phyloP scores from a whole-genome alignment of 495 filamentous ascomycete genomes.

The Penicillium salamii region DNA sequence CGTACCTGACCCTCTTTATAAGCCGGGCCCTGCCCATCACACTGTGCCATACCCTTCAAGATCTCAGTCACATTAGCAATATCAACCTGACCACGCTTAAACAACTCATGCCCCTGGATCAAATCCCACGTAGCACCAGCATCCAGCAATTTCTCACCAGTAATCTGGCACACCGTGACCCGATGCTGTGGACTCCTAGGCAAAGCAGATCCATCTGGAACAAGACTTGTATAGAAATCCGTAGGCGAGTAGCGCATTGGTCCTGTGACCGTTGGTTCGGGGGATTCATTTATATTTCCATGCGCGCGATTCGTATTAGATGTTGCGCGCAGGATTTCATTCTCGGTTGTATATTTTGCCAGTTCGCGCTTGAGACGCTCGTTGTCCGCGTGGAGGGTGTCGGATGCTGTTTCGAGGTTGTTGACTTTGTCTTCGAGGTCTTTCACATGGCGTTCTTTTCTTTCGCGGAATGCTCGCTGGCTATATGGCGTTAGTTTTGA shows the following conservation, averaged over 20 bases:
- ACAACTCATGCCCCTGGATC: slow-evolving; percentile 80
- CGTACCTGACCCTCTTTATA: slow-evolving; percentile 76
- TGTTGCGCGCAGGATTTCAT: slow-evolving; percentile 89
- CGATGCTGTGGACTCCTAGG: slow-evolving; percentile 58
- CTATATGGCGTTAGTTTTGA: slow-evolving; percentile 37
- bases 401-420: slow-evolving; percentile 60
- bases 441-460: slow-evolving; percentile 90
- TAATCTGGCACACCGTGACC: slow-evolving; percentile 59
- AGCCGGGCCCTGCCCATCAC: slow-evolving; percentile 86
- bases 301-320: slow-evolving; percentile 31
- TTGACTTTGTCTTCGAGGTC: slow-evolving; percentile 87
- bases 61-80: slow-evolving; percentile 73
- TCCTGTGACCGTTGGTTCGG: slow-evolving; percentile 48
- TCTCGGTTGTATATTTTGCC: slow-evolving; percentile 78
- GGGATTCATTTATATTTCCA: slow-evolving; percentile 19
- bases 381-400: slow-evolving; percentile 64
- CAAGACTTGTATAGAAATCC: slow-evolving; percentile 55
- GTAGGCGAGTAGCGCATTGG: slow-evolving; percentile 72
- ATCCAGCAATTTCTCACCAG: slow-evolving; percentile 74
- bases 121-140: slow-evolving; percentile 87
- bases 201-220: slow-evolving; percentile 26
- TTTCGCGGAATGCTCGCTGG: slow-evolving; percentile 94
- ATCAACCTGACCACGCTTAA: slow-evolving; percentile 78
- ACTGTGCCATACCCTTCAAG: slow-evolving; percentile 73
- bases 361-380: slow-evolving; percentile 80